Conservation (phyloP, 2,329 filamentous ascomycete genomes). For the Acephala macrosclerotiorum region DNA sequence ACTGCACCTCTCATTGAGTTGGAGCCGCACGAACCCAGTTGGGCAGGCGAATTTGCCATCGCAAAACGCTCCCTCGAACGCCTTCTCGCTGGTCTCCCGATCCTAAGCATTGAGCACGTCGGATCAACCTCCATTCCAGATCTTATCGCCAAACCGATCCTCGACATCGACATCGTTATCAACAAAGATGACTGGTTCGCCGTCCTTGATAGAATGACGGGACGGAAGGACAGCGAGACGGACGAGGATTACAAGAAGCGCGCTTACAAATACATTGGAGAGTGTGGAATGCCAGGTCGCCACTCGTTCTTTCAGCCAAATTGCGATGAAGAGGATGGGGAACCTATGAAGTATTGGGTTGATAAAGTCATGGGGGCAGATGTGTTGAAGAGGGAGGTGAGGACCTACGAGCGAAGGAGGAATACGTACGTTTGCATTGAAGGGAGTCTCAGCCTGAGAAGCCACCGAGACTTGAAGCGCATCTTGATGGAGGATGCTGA, state of each 20-base stretch:
- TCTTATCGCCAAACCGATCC: conserved; percentile 58
- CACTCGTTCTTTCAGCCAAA: conserved; percentile 44
- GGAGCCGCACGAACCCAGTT: conserved; percentile 28
- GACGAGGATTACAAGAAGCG: too few relatives aligned
- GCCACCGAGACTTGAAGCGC: conserved; percentile 48
- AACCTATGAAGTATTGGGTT: not conserved
- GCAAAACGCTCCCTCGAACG: conserved; percentile 4
- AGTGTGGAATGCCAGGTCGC: conserved; percentile 46
- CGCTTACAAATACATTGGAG: conserved; percentile 47
- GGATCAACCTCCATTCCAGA: conserved; percentile 59
- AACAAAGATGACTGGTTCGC: conserved; percentile 37
- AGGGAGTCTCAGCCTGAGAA: conserved; percentile 44
- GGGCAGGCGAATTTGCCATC: conserved; percentile 24
- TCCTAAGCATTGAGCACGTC: conserved; percentile 51
- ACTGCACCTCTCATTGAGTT: conserved; percentile 13
- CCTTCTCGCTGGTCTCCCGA: conserved; percentile 18
- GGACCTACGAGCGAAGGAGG: conserved; percentile 34
- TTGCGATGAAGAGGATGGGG: not conserved
- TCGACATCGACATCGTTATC: conserved; percentile 60
- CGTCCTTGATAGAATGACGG: conserved; percentile 43
- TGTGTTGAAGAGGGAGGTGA: not conserved
- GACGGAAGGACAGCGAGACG: too few relatives aligned
- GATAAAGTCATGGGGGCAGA: not conserved
- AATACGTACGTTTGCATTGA: conserved; percentile 49
- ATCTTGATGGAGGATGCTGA: conserved; percentile 42